Percentiles rank a stretch among this genome's conserved stretches.
Conservation (phyloP, 208 protist genomes). For the Trypanosoma theileri region DNA sequence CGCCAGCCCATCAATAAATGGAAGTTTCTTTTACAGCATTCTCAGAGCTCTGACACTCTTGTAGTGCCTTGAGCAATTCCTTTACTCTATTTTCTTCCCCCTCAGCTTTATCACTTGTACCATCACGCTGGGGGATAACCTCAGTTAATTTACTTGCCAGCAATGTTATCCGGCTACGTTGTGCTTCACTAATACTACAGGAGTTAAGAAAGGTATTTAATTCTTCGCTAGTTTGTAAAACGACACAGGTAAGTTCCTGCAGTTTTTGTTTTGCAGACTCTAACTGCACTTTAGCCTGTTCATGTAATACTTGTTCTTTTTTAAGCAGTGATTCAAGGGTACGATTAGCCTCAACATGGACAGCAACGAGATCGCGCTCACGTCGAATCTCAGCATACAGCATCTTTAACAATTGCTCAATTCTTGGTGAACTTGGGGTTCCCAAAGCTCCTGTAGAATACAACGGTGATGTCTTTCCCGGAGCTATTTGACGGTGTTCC, state of each 20-base stretch:
- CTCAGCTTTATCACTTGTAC: background rate
- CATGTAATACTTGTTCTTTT: slow-evolving; percentile 53
- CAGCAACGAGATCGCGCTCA: slow-evolving; percentile 52
- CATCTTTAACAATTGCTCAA: slow-evolving; percentile 74
- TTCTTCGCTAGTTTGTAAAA: slow-evolving; percentile 28
- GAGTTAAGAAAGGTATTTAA: slow-evolving; percentile 24
- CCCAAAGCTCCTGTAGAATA: slow-evolving; percentile 20
- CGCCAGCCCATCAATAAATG: too few species aligned
- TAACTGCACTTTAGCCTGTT: slow-evolving; percentile 41
- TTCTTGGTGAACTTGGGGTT: slow-evolving; percentile 27
- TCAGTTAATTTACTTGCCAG: slow-evolving; percentile 19
- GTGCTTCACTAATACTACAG: slow-evolving; percentile 12
- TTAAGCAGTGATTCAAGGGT: slow-evolving; percentile 64
- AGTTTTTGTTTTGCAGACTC: slow-evolving; percentile 25
- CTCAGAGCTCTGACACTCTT: slow-evolving; percentile 20
- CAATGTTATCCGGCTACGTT: slow-evolving; percentile 14
- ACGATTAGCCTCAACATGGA: slow-evolving; percentile 72
- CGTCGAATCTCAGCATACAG: slow-evolving; percentile 59
- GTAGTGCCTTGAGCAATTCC: slow-evolving; percentile 24
- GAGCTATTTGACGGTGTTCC: slow-evolving; percentile 33
- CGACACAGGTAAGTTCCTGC: slow-evolving; percentile 6
- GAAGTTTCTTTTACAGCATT: background rate
- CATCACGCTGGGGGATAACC: slow-evolving; percentile 17
- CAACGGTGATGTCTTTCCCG: slow-evolving; percentile 38
- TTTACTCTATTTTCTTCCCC: slow-evolving; percentile 25